phyloP scores from a whole-genome alignment of 129 eudicot genomes.

The Tanacetum coccineum region DNA sequence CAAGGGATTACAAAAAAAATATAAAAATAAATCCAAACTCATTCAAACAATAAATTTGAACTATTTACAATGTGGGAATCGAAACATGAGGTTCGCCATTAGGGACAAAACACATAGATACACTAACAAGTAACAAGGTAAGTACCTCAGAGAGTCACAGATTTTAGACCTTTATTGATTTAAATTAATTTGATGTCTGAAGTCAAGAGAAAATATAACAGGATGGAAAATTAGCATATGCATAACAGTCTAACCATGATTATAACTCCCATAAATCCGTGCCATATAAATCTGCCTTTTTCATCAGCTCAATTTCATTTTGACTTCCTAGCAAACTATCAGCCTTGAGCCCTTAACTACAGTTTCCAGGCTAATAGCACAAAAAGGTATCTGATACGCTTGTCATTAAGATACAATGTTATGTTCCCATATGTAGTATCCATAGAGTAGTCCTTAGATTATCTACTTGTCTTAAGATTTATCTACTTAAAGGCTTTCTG shows the following conservation, averaged over 20 bases:
- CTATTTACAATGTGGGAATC: too few species aligned
- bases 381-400: too few species aligned
- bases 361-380: too few species aligned
- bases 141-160: neutral
- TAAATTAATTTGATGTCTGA: neutral
- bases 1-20: too few species aligned
- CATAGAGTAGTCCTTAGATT: neutral
- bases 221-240: neutral
- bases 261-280: too few species aligned
- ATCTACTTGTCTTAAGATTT: neutral
- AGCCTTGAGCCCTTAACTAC: too few species aligned
- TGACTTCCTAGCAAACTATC: neutral
- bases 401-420: neutral
- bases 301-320: neutral
- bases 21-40: too few species aligned
- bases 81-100: too few species aligned
- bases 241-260: too few species aligned
- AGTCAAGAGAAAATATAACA: neutral
- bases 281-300: neutral
- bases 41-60: too few species aligned
- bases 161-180: neutral
- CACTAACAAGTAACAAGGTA: neutral
- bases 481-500: neutral
- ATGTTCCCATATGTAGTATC: constrained; percentile 4
- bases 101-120: constrained; percentile 1